Evolutionary conservation across 192 early-diverging fungal species (phyloP), one percentile per base, ranked within the genome.

Genomic region (Backusella mclennaniae): DNA sequence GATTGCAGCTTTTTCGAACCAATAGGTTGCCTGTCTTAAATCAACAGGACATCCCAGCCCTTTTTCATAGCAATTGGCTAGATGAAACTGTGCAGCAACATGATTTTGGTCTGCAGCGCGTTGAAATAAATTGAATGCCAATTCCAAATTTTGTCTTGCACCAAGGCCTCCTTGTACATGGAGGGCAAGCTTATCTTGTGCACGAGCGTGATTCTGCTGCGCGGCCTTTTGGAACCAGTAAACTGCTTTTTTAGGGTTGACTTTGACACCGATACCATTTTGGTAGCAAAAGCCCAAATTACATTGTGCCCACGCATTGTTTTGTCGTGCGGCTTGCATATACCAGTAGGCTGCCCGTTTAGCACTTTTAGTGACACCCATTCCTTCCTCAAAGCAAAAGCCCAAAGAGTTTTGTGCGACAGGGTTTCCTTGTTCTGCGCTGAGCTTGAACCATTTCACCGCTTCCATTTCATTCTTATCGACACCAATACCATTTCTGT

Each of bases 151-250:
- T 71, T 88, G 87, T 35, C 77, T 77, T 5, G 94, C 90, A 17
- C 94, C 94, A 73, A 93, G 90, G 8, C 93, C 94, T 79, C 94
- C 93, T 59, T 93, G 93, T 75, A 92, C 95, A 76, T 94, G 95
- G 79, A 91, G 94, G 5, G 94, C 95, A 35, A 96, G 83, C 68
- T 87, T 87, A 77, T 85, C 83, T 72, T 87, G 87, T 35, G 89
- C 89, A 66, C 87, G 86, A 26, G 89, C 85, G 67, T 93, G 91
- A 77, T 92, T 89, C 56, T 90, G 84, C 49, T 90, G 77, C 0
- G 93, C 92, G 17, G 94, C 89, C 68, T 86, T 83, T 21, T 87
- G 80, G 72, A 93, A 89, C 83, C 93, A 89, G 35, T 87, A 78
- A 5, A 92, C 83, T 15, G 95, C 91, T 77, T 90, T 87, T 53